Evolutionary conservation across 2,329 filamentous ascomycete genomes (phyloP).

Genomic region (Coleophoma cylindrospora): DNA sequence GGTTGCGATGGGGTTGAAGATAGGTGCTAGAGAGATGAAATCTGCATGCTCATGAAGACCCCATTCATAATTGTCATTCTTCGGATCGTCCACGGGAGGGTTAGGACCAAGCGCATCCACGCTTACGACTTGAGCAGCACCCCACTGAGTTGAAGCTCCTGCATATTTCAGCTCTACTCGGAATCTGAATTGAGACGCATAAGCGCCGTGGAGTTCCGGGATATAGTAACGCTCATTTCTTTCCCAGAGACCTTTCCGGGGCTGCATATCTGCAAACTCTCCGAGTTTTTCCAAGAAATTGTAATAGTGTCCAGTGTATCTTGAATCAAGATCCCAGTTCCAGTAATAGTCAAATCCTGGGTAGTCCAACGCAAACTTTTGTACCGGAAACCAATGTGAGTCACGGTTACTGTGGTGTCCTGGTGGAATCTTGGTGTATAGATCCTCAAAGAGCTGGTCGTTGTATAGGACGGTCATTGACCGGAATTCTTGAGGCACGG

Average conservation of each 20-base stretch:
- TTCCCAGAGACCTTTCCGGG: constrained; percentile 70
- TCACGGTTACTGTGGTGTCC: constrained; percentile 28
- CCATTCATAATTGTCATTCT: constrained; percentile 68
- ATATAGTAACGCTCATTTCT: constrained; percentile 70
- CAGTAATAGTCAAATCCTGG: constrained; percentile 67
- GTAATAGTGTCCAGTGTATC: constrained; percentile 77
- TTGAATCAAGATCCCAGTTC: constrained; percentile 74
- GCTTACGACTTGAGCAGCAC: constrained; percentile 52
- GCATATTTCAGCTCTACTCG: constrained; percentile 44
- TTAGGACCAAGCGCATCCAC: constrained; percentile 57
- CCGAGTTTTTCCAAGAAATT: constrained; percentile 66
- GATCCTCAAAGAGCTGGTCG: constrained; percentile 65
- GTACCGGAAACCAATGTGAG: constrained; percentile 53
- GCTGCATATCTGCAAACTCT: constrained; percentile 61
- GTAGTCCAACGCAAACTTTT: constrained; percentile 70
- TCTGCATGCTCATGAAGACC: constrained; percentile 73
- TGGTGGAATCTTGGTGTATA: constrained; percentile 69
- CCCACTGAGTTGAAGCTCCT: constrained; percentile 48
- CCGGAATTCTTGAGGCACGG: constrained; percentile 65
- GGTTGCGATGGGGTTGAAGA: constrained; percentile 69
- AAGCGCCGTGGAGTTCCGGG: constrained; percentile 61
- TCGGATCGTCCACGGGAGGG: constrained; percentile 52
- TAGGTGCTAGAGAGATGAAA: constrained; percentile 60
- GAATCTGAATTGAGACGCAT: constrained; percentile 60
- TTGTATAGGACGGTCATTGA: constrained; percentile 72